Evolutionary conservation across 768 basidiomycete species (phyloP).

Genomic region (Arthromyces matolae): DNA sequence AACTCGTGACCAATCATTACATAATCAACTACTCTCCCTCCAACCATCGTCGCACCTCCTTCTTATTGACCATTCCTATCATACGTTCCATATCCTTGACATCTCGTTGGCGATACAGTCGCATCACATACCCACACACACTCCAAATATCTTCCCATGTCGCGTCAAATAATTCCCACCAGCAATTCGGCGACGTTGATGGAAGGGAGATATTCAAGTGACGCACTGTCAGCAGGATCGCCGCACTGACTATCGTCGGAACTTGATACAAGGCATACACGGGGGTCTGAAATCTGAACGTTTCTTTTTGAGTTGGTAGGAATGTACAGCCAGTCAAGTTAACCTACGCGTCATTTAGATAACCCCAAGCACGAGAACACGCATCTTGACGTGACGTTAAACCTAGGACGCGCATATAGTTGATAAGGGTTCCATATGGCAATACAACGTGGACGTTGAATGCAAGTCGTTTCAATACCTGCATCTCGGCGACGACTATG

Average conservation of each 20-base stretch:
- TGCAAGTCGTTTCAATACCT: constrained; percentile 90
- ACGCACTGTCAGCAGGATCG: constrained; percentile 79
- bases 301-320: too few species aligned
- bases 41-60: constrained; percentile 79
- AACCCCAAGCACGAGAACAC: constrained; percentile 86
- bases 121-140: constrained; percentile 81
- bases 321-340: too few species aligned
- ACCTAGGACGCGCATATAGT: constrained; percentile 90
- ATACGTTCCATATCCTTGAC: constrained; percentile 42
- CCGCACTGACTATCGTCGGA: constrained; percentile 84
- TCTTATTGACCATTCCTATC: constrained; percentile 66
- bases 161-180: constrained; percentile 96
- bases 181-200: constrained; percentile 63
- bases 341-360: constrained; percentile 91
- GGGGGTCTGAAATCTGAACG: constrained; percentile 93
- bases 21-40: too few species aligned
- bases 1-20: too few species aligned
- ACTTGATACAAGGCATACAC: constrained; percentile 88
- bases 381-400: constrained; percentile 67
- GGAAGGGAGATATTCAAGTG: constrained; percentile 74
- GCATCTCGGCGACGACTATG: constrained; percentile 94
- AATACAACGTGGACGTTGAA: constrained; percentile 93
- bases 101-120: constrained; percentile 62
- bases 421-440: constrained; percentile 92
- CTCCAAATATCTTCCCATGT: constrained; percentile 85